Percentiles rank a stretch among this genome's conserved stretches.
Conservation (phyloP, 2,329 filamentous ascomycete species). For the Colletotrichum sublineola region DNA sequence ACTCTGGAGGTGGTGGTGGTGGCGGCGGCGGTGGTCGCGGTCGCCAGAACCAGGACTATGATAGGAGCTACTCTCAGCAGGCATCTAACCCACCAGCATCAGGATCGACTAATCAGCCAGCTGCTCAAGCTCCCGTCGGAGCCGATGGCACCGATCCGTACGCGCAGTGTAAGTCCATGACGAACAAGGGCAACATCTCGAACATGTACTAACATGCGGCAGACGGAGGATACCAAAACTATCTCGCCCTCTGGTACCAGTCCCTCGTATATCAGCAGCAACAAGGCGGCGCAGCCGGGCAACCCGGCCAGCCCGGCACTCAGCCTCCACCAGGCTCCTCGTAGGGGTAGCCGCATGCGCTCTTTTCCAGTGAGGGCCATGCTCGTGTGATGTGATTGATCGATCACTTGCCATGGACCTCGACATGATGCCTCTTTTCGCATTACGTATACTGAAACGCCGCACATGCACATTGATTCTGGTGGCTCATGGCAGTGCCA, state of each 20-base stretch:
- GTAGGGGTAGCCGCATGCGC: constrained; percentile 28
- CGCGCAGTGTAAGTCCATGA: constrained; percentile 73
- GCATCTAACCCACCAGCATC: constrained; percentile 52
- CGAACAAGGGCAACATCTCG: neutral
- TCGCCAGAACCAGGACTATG: constrained; percentile 64
- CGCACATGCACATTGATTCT: constrained; percentile 39
- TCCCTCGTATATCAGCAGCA: constrained; percentile 66
- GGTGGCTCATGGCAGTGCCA: constrained; percentile 25
- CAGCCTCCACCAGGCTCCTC: constrained; percentile 40
- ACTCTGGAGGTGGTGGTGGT: constrained; percentile 60
- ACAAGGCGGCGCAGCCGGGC: constrained; percentile 50
- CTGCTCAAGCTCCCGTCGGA: constrained; percentile 58
- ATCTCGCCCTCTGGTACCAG: constrained; percentile 85
- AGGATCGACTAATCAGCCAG: constrained; percentile 57
- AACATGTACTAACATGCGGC: constrained; percentile 45
- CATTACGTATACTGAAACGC: constrained; percentile 40
- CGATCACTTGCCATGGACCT: constrained; percentile 43
- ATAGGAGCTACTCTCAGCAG: constrained; percentile 67
- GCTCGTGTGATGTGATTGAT: constrained; percentile 43
- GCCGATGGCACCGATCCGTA: constrained; percentile 76
- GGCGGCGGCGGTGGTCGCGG: constrained; percentile 58
- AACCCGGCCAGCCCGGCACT: constrained; percentile 45
- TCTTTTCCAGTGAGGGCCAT: constrained; percentile 35
- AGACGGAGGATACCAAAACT: constrained; percentile 87
- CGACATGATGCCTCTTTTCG: constrained; percentile 43